A percentile compares a stretch with the other conserved stretches of the same genome.
Conservation (phyloP, 108 stramenopile species). For the Mayamaea pseudoterrestris region DNA sequence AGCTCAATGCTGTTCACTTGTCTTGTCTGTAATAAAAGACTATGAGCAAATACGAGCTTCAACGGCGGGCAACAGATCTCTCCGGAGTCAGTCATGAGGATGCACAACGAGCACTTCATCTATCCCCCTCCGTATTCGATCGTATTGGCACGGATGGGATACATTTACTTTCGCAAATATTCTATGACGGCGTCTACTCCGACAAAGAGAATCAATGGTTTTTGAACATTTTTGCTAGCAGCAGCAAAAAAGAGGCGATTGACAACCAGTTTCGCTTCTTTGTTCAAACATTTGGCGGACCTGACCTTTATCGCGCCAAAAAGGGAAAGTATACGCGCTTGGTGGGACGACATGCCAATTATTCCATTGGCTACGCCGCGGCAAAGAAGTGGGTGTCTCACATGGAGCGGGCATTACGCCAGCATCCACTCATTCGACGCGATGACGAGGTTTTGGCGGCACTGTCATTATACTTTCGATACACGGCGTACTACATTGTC, state of each 20-base stretch:
- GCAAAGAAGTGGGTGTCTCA: conserved; percentile 62
- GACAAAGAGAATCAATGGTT: conserved; percentile 50
- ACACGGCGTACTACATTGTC: conserved; percentile 69
- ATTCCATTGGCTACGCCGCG: conserved; percentile 37
- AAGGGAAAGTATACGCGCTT: conserved; percentile 68
- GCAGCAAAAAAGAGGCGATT: conserved; percentile 60
- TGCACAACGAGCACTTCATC: conserved; percentile 14
- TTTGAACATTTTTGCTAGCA: conserved; percentile 61
- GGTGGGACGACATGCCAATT: conserved; percentile 72
- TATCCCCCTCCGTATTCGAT: conserved; percentile 38
- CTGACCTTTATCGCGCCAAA: conserved; percentile 49
- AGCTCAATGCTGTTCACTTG: too few species aligned
- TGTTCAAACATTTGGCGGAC: conserved; percentile 70
- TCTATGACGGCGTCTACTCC: conserved; percentile 62
- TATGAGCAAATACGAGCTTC: conserved; percentile 39
- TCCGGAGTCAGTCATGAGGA: conserved; percentile 33
- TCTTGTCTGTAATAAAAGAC: neutral
- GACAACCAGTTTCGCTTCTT: conserved; percentile 73
- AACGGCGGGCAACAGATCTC: conserved; percentile 14
- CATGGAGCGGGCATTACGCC: conserved; percentile 49
- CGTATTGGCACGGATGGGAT: conserved; percentile 49
- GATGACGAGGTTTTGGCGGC: conserved; percentile 21
- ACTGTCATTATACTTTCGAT: conserved; percentile 34
- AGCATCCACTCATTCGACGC: conserved; percentile 29
- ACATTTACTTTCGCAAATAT: conserved; percentile 27